These are phyloP conservation scores for Periglandula ipomoeae DNA, from an alignment of 2,329 filamentous ascomycete genomes.

Conservation along the genomic window DNA sequence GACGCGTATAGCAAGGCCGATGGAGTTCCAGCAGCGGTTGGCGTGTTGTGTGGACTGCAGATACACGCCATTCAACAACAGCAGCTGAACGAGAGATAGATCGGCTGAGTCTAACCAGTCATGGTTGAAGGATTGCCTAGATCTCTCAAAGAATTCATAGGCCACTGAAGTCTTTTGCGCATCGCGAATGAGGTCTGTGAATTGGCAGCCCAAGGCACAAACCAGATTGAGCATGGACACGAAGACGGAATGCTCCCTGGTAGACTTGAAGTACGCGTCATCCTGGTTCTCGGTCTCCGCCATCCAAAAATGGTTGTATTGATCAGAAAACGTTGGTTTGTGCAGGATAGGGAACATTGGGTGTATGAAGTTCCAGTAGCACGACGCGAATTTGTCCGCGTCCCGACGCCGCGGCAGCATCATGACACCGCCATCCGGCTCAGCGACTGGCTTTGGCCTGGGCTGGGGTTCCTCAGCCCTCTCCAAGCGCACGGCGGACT, in stretches of 20 bases:
- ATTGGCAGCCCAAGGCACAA: constrained; percentile 5
- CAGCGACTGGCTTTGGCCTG: neutral
- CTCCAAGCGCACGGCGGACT: neutral
- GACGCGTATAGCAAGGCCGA: constrained; percentile 4
- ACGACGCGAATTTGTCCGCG: neutral
- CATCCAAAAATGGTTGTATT: neutral
- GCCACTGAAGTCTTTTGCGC: constrained; percentile 3
- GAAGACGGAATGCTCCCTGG: constrained; percentile 1
- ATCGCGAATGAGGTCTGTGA: constrained; percentile 1
- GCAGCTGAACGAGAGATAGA: constrained; percentile 2
- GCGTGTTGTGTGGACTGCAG: constrained; percentile 4
- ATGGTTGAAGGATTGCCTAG: neutral
- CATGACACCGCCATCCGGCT: neutral
- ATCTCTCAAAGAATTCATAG: constrained; percentile 2
- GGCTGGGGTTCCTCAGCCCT: neutral
- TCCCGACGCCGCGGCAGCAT: constrained; percentile 1
- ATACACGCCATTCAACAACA: constrained; percentile 3
- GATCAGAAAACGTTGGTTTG: neutral
- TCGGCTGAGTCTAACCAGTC: constrained; percentile 5
- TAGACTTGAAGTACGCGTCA: neutral
- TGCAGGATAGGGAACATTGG: constrained; percentile 3
- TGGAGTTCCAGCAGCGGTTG: constrained; percentile 6
- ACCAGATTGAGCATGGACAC: constrained; percentile 4
- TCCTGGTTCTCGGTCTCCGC: neutral
- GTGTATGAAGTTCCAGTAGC: constrained; percentile 6